These are phyloP conservation scores for Aspergillus sclerotiicarbonarius DNA, from an alignment of 495 filamentous ascomycete species.

Conservation along the genomic window DNA sequence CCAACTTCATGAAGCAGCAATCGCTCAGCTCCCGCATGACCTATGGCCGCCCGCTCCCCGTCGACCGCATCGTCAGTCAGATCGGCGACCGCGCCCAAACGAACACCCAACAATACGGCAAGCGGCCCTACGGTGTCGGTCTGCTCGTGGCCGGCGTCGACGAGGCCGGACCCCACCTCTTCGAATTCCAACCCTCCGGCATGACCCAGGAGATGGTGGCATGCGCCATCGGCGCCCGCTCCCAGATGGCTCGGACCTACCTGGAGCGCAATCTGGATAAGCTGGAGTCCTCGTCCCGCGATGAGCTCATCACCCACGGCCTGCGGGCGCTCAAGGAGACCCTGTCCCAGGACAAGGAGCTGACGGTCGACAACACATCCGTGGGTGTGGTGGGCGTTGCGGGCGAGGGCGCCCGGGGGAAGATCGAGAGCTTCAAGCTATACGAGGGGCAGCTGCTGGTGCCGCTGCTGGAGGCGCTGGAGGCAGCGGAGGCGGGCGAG, in stretches of 20 bases:
- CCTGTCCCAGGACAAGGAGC: constrained; percentile 92
- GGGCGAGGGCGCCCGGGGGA: constrained; percentile 46
- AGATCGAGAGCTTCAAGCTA: constrained; percentile 80
- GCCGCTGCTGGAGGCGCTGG: constrained; percentile 60
- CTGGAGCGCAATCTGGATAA: constrained; percentile 85
- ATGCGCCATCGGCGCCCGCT: constrained; percentile 90
- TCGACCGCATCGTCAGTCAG: constrained; percentile 80
- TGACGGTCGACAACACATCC: constrained; percentile 94
- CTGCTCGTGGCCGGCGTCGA: constrained; percentile 92
- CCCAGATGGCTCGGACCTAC: constrained; percentile 96
- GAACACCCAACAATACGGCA: constrained; percentile 97
- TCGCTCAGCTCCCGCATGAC: constrained; percentile 92
- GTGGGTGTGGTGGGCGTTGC: constrained; percentile 75
- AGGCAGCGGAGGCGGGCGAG: constrained; percentile 69
- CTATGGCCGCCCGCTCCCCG: constrained; percentile 87
- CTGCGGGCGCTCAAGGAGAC: constrained; percentile 92
- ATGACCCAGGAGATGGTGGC: constrained; percentile 96
- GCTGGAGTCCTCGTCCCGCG: constrained; percentile 68
- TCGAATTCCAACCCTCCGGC: constrained; percentile 96
- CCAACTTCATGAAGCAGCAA: constrained; percentile 99
- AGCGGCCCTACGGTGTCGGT: constrained; percentile 94
- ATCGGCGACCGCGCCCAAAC: constrained; percentile 96
- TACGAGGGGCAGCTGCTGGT: constrained; percentile 86
- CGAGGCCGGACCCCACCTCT: constrained; percentile 88
- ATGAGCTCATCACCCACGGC: constrained; percentile 88